Evolutionary conservation across 1,284 basidiomycete genomes (phyloP), one percentile per base, ranked within the genome.

Genomic region (Sporisorium sorghi): DNA sequence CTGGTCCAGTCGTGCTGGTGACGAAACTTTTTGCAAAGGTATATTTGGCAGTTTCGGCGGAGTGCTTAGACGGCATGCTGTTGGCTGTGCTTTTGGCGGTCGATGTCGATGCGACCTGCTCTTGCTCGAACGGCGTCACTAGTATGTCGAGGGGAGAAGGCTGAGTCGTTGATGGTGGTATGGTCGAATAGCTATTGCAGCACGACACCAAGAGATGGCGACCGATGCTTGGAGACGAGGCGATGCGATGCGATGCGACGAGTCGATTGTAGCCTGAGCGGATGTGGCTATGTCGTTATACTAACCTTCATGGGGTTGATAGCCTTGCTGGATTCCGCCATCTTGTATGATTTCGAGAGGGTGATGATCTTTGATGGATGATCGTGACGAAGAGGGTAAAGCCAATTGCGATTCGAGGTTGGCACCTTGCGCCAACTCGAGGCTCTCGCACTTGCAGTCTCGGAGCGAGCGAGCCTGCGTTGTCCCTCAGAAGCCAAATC

Each of bases 261-360:
- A 32, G 28, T 14, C 14, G 49, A 37, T 33, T n/a, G 17, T 15
- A 6, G 32, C 33, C 35, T 17, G 37, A 10, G 23, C 15, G 39
- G 40, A 26, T 23, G n/a, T 58, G 26, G 44, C 21, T 33, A 19
- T 30, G 66, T 44, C 32, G 32, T n/a, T 39, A 50, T 66, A 82
- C 80, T 52, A 73, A 82, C 80, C 77, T 79, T 82, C 80, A 82
- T 82, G 58, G 80, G 80, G 78, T 82, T 82, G 61, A 82, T 80
- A 64, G 80, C 78, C 79, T 82, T 82, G 77, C 78, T 77, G 48
- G 80, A 82, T 74, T 82, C 80, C 72, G 80, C 80, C 80, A 82
- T 82, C 61, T 73, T 73, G 71, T 68, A 49, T 64, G 59, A 42
- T 37, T n/a, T 39, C 23, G 32, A 24, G 33, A 28, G 19, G 62